Percentiles rank a stretch among this genome's conserved stretches.
phyloP scores from a whole-genome alignment of 345 rosid genomes.

The Eucalyptus shirleyi region DNA sequence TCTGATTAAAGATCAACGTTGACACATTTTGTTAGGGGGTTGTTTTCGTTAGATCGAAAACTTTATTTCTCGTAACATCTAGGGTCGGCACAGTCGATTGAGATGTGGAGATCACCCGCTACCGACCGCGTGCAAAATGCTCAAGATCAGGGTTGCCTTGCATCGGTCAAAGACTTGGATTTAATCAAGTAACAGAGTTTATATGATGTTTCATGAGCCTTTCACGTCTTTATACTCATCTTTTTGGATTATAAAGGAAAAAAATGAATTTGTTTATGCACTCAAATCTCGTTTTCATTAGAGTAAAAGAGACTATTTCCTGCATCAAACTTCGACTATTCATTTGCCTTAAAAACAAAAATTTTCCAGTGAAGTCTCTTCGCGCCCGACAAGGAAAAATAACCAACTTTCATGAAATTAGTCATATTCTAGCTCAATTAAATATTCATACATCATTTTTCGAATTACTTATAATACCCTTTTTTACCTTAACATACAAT shows the following conservation, averaged over 20 bases:
- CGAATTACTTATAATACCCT: neutral
- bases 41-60: neutral
- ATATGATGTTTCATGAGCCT: neutral
- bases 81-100: neutral
- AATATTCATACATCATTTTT: neutral
- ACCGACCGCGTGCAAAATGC: neutral
- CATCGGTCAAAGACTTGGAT: neutral
- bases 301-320: neutral
- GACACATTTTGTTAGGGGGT: neutral
- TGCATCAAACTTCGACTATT: rapidly evolving
- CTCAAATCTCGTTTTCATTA: neutral
- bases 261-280: neutral
- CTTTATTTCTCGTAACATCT: neutral
- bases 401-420: neutral
- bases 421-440: neutral
- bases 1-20: neutral
- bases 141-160: neutral
- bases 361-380: neutral
- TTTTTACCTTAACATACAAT: neutral
- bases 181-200: neutral
- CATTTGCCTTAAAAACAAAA: too few species aligned
- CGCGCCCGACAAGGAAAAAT: neutral
- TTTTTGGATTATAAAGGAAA: neutral
- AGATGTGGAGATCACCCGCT: neutral
- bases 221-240: neutral